phyloP scores from a whole-genome alignment of 2,329 filamentous ascomycete genomes.

The Chaetomium strumarium region DNA sequence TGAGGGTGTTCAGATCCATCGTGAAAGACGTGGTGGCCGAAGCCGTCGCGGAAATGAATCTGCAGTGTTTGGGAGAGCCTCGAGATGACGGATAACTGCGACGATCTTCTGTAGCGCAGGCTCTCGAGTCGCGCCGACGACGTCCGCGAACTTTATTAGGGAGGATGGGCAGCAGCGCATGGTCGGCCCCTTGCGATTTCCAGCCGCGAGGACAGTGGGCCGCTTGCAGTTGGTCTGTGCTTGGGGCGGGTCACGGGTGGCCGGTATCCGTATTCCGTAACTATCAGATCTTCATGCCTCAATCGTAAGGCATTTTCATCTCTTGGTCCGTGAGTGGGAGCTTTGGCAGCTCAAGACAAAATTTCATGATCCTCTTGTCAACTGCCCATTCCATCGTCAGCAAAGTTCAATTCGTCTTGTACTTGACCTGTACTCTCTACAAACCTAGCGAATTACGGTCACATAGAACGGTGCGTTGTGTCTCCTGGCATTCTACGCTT shows the following conservation, averaged over 20 bases:
- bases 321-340: background rate
- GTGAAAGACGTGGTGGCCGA: slow-evolving; percentile 23
- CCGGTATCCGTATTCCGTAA: too few relatives aligned
- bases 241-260: too few relatives aligned
- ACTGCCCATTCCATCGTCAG: slow-evolving; percentile 1
- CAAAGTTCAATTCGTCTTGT: slow-evolving; percentile 19
- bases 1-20: slow-evolving; percentile 84
- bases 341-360: slow-evolving; percentile 4
- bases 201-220: background rate
- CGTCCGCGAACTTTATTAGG: background rate
- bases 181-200: background rate
- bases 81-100: background rate
- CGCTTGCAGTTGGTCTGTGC: too few relatives aligned
- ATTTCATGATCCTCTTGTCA: slow-evolving; percentile 3
- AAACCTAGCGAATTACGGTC: slow-evolving; percentile 3
- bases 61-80: background rate
- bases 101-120: background rate
- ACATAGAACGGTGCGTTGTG: slow-evolving; percentile 15
- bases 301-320: too few relatives aligned
- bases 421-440: slow-evolving; percentile 17
- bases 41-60: background rate
- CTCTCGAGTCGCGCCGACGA: background rate
- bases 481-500: background rate
- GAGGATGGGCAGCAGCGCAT: background rate
- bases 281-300: too few relatives aligned